These are phyloP conservation scores for Scheffersomyces segobiensis DNA, from an alignment of 1,139 yeast genomes.

Conservation along the genomic window DNA sequence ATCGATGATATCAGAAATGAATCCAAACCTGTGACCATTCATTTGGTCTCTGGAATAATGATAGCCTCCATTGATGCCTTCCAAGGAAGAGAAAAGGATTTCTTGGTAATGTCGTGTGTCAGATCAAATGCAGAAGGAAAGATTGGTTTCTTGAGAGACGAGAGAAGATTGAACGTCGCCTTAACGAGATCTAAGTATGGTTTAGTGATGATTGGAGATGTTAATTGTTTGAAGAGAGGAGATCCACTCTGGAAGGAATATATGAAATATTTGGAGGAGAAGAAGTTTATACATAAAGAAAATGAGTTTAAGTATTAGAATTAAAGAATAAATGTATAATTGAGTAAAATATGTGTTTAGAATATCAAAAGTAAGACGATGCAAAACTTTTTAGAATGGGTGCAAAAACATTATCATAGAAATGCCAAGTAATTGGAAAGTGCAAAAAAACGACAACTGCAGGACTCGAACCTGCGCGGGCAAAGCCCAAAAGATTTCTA, in stretches of 20 bases:
- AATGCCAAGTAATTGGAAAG: background rate
- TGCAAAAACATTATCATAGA: background rate
- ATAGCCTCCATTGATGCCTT: constrained; percentile 69
- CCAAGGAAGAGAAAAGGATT: constrained; percentile 66
- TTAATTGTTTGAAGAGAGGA: constrained; percentile 46
- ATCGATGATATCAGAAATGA: constrained; percentile 54
- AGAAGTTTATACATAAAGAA: constrained; percentile 13
- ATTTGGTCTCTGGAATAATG: constrained; percentile 64
- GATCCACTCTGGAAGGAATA: constrained; percentile 57
- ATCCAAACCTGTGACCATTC: constrained; percentile 55
- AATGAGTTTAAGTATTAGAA: constrained; percentile 2
- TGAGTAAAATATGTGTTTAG: background rate
- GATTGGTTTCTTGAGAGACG: constrained; percentile 60
- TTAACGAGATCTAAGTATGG: constrained; percentile 64
- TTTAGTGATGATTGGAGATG: constrained; percentile 57
- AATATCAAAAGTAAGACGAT: background rate
- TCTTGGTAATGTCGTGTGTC: constrained; percentile 61
- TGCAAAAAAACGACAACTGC: constrained; percentile 35
- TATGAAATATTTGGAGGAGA: constrained; percentile 24
- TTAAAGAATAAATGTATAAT: background rate
- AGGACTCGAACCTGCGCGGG: constrained; percentile 61
- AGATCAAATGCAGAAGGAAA: constrained; percentile 51
- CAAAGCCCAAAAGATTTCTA: constrained; percentile 48
- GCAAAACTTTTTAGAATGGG: background rate
- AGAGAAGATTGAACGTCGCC: constrained; percentile 61